Conservation (phyloP, 2,329 filamentous ascomycete species). For the Fusarium staphyleae region DNA sequence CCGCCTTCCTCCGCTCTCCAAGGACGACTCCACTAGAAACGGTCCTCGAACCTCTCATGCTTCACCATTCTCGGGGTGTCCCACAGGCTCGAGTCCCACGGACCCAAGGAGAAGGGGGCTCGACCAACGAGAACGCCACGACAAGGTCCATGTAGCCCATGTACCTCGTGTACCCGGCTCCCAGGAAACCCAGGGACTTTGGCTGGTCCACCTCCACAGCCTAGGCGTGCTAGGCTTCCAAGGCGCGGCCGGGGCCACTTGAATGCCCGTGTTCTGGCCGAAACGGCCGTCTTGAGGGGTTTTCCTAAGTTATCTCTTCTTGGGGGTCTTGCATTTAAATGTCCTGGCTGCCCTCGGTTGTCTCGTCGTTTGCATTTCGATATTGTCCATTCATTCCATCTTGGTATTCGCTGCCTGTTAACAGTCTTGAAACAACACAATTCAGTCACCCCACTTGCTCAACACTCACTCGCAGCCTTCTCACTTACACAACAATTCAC, state of each 20-base stretch:
- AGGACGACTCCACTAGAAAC: slow-evolving; percentile 7
- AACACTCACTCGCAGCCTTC: background rate
- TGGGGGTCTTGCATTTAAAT: slow-evolving; percentile 31
- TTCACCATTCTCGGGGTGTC: background rate
- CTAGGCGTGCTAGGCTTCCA: slow-evolving; percentile 33
- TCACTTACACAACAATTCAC: slow-evolving; percentile 8
- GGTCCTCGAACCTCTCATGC: slow-evolving; percentile 12
- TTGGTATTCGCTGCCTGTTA: slow-evolving; percentile 15
- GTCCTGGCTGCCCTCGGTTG: slow-evolving; percentile 19
- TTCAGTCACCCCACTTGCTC: slow-evolving; percentile 3
- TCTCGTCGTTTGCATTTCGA: slow-evolving; percentile 19
- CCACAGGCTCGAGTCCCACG: slow-evolving; percentile 13
- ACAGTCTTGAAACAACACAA: slow-evolving; percentile 4
- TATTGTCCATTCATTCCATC: slow-evolving; percentile 18
- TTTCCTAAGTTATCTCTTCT: slow-evolving; percentile 31
- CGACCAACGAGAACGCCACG: slow-evolving; percentile 4
- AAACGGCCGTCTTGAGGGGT: slow-evolving; percentile 42
- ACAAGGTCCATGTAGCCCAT: background rate
- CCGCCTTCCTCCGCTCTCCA: slow-evolving; percentile 30
- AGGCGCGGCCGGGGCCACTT: slow-evolving; percentile 30
- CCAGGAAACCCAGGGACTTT: slow-evolving; percentile 11
- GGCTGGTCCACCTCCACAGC: slow-evolving; percentile 34
- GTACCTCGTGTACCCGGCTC: slow-evolving; percentile 25
- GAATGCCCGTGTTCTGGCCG: slow-evolving; percentile 30
- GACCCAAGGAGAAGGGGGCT: slow-evolving; percentile 9